These are phyloP conservation scores for Telfairia occidentalis DNA, from an alignment of 331 rosid genomes.

Conservation along the genomic window DNA sequence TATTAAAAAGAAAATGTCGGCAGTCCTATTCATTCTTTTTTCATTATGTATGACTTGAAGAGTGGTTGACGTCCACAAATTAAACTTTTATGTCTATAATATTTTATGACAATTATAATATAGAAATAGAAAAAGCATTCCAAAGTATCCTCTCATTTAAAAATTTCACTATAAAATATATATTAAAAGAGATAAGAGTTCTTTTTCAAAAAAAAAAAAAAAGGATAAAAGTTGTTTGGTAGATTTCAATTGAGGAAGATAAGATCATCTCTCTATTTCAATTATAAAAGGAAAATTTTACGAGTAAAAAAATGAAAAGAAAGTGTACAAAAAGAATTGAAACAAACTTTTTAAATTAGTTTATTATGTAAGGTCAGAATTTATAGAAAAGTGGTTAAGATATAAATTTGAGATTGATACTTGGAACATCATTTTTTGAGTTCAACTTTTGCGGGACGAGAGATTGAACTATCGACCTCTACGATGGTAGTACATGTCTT, in stretches of 20 bases:
- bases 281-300: too few species aligned
- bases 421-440: too few species aligned
- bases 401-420: too few species aligned
- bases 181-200: background rate
- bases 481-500: too few species aligned
- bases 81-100: background rate
- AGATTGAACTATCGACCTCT: too few species aligned
- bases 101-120: background rate
- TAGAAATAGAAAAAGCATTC: background rate
- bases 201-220: background rate
- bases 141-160: background rate
- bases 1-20: background rate
- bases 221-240: background rate
- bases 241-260: background rate
- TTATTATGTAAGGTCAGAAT: too few species aligned
- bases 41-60: background rate
- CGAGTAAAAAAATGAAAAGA: too few species aligned
- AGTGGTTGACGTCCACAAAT: background rate
- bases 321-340: too few species aligned
- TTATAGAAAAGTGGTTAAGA: too few species aligned
- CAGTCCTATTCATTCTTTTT: background rate
- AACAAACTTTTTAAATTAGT: too few species aligned
- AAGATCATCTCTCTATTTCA: too few species aligned
- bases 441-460: too few species aligned
- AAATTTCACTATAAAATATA: background rate